Base-by-base conservation (phyloP, 495 filamentous ascomycete species). In the Tuber melanosporum region DNA sequence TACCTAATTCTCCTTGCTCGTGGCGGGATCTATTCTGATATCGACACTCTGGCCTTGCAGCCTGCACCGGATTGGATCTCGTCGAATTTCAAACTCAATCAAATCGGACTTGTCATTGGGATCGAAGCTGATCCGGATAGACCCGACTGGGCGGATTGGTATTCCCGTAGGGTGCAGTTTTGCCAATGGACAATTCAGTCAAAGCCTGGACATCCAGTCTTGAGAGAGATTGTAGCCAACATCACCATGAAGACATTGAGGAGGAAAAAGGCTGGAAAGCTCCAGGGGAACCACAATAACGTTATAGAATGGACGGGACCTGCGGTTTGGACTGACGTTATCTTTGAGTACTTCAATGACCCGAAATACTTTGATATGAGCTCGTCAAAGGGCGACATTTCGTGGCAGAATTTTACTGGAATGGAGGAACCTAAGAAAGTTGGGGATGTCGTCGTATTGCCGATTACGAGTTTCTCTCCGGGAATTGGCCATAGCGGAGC, bases 161-260 rank as follows among this genome's bases (percentile, higher is more conserved):
- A 98, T 85, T 94, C 93, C 73, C 91, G 95, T 73, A 88, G 95
- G 43, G 93, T 99, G 72, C 95, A 99, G 82, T 99, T 99, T 84
- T 99, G 95, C 84, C 95, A 99, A 83, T 99, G 95, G 95, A 99
- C 95, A 6, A 97, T 99, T 73, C 95, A 98, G 83, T 86, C 92
- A 66, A 99, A 99, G 84, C 92, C 95, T 0, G 95, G 95, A 12
- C 95, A 99, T 82, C 95, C 95, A 0, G 91, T 98, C 36, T 87
- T 99, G 71, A 89, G 92, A 42, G 93, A 98, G 75, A 89, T 98
- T 73, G 92, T 99, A 43, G 88, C 92, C 20, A 91, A 90, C 77
- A 92, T 99, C 81, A 97, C 94, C 1, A 87, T 92, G 78, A 89
- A 94, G 82, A 91, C 94, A 10, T 86, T 98, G 57, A 88, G 89